phyloP scores from a whole-genome alignment of 306 rosid genomes.

The Acacia melanoxylon region DNA sequence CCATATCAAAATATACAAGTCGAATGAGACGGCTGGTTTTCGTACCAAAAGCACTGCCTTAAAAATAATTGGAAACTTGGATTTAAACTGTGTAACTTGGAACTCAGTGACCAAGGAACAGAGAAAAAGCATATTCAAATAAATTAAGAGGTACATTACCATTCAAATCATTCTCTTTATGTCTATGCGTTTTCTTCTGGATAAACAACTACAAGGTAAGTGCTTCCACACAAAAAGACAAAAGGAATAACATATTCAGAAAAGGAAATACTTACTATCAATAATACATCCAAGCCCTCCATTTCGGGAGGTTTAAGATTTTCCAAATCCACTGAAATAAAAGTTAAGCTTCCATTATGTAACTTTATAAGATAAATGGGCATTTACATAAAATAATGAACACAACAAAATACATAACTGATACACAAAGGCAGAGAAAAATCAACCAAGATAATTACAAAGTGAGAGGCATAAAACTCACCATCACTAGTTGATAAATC shows the following conservation, averaged over 20 bases:
- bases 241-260: not conserved
- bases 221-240: not conserved
- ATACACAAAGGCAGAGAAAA: not conserved
- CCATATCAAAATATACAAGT: not conserved
- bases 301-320: constrained; percentile 62
- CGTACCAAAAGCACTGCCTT: not conserved
- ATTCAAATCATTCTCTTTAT: constrained; percentile 43
- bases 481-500: constrained; percentile 36
- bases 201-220: constrained; percentile 29
- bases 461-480: constrained; percentile 10
- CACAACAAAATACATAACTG: constrained; percentile 8
- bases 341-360: constrained; percentile 21
- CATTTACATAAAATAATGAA: constrained; percentile 4
- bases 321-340: constrained; percentile 57
- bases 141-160: constrained; percentile 50
- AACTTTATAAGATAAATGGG: not conserved
- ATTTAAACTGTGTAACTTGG: not conserved
- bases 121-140: not conserved
- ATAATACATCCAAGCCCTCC: constrained; percentile 68
- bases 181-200: constrained; percentile 65
- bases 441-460: constrained; percentile 4
- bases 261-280: constrained; percentile 49
- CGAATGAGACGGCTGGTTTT: not conserved
- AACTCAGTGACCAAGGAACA: constrained; percentile 22
- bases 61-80: not conserved